Evolutionary conservation across 139 green algal species (phyloP).

Genomic region (Tetradesmus obliquus): DNA sequence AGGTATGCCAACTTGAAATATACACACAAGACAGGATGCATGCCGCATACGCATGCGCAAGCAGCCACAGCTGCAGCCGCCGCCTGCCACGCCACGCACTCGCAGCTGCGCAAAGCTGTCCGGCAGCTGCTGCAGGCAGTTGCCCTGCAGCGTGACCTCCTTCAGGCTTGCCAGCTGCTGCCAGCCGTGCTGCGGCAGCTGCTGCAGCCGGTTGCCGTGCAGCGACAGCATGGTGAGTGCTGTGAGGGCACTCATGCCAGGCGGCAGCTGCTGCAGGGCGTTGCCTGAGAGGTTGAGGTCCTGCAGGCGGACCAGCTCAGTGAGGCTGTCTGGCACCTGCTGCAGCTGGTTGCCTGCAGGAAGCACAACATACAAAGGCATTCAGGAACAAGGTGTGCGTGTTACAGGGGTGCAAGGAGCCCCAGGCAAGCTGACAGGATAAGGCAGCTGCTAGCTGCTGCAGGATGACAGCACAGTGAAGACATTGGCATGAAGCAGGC

Average conservation of each 20-base stretch:
- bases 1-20: no score
- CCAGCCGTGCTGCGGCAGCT: constrained; percentile 55
- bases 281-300: constrained; percentile 74
- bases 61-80: background rate
- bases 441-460: no score
- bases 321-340: constrained; percentile 65
- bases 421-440: no score
- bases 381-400: background rate
- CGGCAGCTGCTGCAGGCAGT: constrained; percentile 41
- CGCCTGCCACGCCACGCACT: background rate
- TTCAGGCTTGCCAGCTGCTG: background rate
- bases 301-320: constrained; percentile 50
- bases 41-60: background rate
- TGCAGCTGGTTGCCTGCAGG: constrained; percentile 76
- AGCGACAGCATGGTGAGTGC: constrained; percentile 68
- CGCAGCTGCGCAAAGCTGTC: constrained; percentile 25
- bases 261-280: constrained; percentile 65
- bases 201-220: constrained; percentile 73
- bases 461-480: no score
- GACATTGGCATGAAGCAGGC: no score
- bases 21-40: no score
- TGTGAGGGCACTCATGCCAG: constrained; percentile 56
- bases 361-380: constrained; percentile 59
- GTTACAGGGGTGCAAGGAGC: no score
- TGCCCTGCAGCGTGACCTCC: constrained; percentile 49